phyloP scores from a whole-genome alignment of 305 asterid genomes.

The Lippia alba region DNA sequence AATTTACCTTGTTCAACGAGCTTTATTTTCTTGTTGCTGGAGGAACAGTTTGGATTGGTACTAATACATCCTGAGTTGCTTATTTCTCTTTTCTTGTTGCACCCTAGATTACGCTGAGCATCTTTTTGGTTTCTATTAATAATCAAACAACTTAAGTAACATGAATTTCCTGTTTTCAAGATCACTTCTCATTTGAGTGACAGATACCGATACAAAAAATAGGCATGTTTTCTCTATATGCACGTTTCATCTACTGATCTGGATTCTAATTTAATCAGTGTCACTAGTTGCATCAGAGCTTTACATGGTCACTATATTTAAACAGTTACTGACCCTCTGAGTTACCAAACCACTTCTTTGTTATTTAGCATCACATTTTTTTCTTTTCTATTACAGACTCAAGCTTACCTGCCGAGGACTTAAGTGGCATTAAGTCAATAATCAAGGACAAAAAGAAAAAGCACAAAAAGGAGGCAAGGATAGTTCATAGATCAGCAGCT shows the following conservation, averaged over 20 bases:
- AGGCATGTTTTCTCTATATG: neutral
- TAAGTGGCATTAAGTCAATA: slow-evolving; percentile 41
- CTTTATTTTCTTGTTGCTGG: slow-evolving; percentile 98
- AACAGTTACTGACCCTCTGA: neutral
- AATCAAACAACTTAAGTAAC: too few species aligned
- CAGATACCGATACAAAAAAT: too few species aligned
- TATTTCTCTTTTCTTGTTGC: slow-evolving; percentile 29
- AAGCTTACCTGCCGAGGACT: slow-evolving; percentile 53
- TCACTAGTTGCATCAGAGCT: neutral
- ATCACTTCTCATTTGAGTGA: too few species aligned
- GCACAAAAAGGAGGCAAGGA: slow-evolving; percentile 44
- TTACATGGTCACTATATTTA: neutral
- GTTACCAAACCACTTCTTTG: too few species aligned
- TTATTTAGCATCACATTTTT: neutral
- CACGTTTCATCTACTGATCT: neutral
- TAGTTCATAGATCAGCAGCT: slow-evolving; percentile 40
- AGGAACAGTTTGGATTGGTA: slow-evolving; percentile 99
- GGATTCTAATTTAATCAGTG: neutral
- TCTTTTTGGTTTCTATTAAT: too few species aligned
- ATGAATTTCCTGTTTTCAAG: too few species aligned
- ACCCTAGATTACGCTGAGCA: slow-evolving; percentile 1
- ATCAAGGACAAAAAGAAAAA: slow-evolving; percentile 37
- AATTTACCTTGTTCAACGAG: slow-evolving; percentile 95
- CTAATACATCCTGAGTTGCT: slow-evolving; percentile 32
- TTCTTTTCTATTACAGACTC: slow-evolving; percentile 54